phyloP scores from a whole-genome alignment of 1,284 basidiomycete species.

The Tremellales sp. region DNA sequence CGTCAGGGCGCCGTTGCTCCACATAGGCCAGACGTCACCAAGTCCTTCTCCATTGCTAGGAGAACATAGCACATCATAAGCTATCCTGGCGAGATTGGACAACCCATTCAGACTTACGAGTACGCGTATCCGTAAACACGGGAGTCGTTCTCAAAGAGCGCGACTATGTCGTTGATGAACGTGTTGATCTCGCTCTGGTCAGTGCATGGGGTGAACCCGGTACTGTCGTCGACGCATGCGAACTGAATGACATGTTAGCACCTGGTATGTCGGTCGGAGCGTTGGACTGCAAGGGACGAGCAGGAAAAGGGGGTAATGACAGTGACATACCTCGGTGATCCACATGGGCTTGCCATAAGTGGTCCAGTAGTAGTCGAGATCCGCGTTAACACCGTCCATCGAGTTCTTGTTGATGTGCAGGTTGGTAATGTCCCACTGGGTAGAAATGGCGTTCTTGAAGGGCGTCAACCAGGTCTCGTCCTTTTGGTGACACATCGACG shows the following conservation, averaged over 20 bases:
- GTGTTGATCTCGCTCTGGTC: constrained; percentile 41
- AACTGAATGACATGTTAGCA: constrained; percentile 18
- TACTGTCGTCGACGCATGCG: constrained; percentile 45
- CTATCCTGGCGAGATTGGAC: not conserved
- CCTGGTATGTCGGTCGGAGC: not conserved
- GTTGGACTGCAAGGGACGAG: not conserved
- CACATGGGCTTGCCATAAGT: constrained; percentile 46
- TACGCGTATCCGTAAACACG: constrained; percentile 42
- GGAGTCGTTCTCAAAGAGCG: constrained; percentile 39
- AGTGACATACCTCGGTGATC: constrained; percentile 43
- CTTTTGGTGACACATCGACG: constrained; percentile 47
- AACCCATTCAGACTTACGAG: constrained; percentile 26
- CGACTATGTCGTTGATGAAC: constrained; percentile 46
- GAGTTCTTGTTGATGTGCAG: constrained; percentile 48
- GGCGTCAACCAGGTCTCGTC: constrained; percentile 40
- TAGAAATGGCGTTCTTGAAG: constrained; percentile 28
- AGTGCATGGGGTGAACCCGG: constrained; percentile 39
- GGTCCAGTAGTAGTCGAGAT: constrained; percentile 45
- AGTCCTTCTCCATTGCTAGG: constrained; percentile 20
- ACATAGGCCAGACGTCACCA: constrained; percentile 37
- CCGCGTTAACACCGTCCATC: constrained; percentile 37
- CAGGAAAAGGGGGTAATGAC: not conserved
- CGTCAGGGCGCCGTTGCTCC: constrained; percentile 32
- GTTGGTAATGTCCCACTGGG: constrained; percentile 41
- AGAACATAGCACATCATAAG: constrained; percentile 6